Conservation (phyloP, 2,329 filamentous ascomycete genomes). For the Alternaria sp. region DNA sequence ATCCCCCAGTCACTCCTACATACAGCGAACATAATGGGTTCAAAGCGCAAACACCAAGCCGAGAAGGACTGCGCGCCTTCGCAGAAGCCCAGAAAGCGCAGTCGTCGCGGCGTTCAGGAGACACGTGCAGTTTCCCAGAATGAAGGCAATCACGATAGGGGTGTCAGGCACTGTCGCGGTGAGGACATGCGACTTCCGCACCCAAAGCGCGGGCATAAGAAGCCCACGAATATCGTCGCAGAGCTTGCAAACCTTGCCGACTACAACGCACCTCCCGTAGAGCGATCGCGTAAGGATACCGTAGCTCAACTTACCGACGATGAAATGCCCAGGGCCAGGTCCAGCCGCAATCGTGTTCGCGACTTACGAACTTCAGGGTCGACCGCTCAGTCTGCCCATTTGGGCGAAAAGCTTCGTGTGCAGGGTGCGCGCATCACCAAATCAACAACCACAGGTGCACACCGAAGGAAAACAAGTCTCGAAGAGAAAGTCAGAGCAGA, state of each 20-base stretch:
- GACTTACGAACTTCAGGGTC: background rate
- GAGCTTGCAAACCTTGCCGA: constrained; percentile 9
- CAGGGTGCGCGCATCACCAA: background rate
- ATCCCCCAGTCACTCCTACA: background rate
- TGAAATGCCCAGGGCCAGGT: background rate
- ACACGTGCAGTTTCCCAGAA: background rate
- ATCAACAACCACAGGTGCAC: background rate
- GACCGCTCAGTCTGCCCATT: background rate
- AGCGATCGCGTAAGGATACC: background rate
- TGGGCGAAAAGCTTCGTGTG: background rate
- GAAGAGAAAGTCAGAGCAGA: background rate
- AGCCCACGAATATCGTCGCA: background rate
- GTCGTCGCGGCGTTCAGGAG: background rate
- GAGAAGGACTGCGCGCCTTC: background rate
- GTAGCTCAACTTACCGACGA: background rate
- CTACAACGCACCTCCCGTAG: constrained; percentile 4
- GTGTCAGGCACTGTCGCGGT: background rate
- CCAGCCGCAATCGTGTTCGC: background rate
- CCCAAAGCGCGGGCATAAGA: background rate
- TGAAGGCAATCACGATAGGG: background rate
- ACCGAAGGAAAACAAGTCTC: background rate
- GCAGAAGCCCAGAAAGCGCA: background rate
- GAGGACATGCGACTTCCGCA: background rate
- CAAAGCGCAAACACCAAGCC: background rate
- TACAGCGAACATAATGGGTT: background rate